phyloP scores from a whole-genome alignment of 2,329 filamentous ascomycete genomes.

The Chrysosporium keratinophilum region DNA sequence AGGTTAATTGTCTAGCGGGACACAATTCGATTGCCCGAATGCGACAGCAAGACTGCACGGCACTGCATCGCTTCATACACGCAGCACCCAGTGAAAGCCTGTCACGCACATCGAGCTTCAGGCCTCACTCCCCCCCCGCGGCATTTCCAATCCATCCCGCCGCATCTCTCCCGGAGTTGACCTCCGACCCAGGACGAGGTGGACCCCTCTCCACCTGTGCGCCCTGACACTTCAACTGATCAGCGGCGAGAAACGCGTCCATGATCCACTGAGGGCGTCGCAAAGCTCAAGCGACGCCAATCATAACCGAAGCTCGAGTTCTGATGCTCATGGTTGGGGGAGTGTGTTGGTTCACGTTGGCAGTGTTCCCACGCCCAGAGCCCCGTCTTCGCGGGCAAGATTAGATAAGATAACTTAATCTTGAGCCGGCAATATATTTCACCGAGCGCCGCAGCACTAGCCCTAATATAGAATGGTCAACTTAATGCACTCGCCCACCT shows the following conservation, averaged over 20 bases:
- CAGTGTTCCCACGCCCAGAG: background rate
- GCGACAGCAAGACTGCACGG: background rate
- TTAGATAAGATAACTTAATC: background rate
- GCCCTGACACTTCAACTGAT: constrained; percentile 3
- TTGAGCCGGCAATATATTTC: background rate
- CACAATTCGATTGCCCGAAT: background rate
- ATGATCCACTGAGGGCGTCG: background rate
- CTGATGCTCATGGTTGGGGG: background rate
- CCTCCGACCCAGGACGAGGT: background rate
- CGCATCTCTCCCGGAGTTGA: background rate
- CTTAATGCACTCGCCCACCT: background rate
- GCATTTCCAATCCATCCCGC: constrained; percentile 2
- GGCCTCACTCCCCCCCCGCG: background rate
- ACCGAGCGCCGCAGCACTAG: background rate
- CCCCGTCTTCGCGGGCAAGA: too few relatives aligned
- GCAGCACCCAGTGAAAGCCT: background rate
- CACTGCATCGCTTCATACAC: background rate
- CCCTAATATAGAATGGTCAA: background rate
- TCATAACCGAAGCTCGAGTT: background rate
- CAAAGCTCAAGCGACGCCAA: constrained; percentile 1
- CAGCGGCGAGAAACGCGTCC: constrained; percentile 1
- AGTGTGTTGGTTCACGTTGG: background rate
- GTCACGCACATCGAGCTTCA: background rate
- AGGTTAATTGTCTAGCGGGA: background rate
- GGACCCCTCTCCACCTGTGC: background rate